Conservation (phyloP, 768 basidiomycete species). For the Lactarius akahatsu region DNA sequence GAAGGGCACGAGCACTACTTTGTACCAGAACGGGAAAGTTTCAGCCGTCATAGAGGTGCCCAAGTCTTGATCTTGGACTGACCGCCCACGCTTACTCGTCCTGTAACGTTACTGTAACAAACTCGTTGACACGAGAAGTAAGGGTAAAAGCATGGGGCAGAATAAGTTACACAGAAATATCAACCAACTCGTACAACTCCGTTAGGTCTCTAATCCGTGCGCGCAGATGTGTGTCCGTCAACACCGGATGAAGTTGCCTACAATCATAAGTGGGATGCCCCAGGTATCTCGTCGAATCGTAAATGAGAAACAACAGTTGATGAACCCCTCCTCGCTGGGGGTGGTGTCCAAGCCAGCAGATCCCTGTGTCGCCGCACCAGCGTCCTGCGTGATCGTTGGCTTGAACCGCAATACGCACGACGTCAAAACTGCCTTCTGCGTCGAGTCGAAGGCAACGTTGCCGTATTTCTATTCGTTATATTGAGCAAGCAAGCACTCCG, state of each 20-base stretch:
- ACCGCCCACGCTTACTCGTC: no score
- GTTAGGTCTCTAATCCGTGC: background rate
- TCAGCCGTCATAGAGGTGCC: no score
- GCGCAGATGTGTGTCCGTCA: background rate
- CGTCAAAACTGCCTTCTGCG: conserved; percentile 89
- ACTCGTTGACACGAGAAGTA: background rate
- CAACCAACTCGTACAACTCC: background rate
- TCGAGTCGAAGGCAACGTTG: conserved; percentile 87
- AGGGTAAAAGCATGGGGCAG: background rate
- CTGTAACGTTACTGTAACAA: background rate
- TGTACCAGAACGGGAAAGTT: no score
- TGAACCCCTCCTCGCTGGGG: conserved; percentile 66
- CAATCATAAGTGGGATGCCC: conserved; percentile 88
- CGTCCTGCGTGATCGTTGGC: conserved; percentile 52
- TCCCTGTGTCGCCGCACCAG: conserved; percentile 35
- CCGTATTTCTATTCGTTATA: conserved; percentile 75
- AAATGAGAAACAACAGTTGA: conserved; percentile 91
- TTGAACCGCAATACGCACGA: conserved; percentile 86
- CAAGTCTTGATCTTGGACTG: no score
- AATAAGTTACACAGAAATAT: conserved; percentile 5
- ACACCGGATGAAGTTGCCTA: conserved; percentile 81
- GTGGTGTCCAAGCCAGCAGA: conserved; percentile 31
- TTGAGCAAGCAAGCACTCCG: background rate
- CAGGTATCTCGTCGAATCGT: conserved; percentile 81
- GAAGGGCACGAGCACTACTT: no score